A percentile compares a stretch with the other conserved stretches of the same genome.
Evolutionary conservation across 495 filamentous ascomycete species (phyloP).

Genomic region (Penicillium tannophilum): DNA sequence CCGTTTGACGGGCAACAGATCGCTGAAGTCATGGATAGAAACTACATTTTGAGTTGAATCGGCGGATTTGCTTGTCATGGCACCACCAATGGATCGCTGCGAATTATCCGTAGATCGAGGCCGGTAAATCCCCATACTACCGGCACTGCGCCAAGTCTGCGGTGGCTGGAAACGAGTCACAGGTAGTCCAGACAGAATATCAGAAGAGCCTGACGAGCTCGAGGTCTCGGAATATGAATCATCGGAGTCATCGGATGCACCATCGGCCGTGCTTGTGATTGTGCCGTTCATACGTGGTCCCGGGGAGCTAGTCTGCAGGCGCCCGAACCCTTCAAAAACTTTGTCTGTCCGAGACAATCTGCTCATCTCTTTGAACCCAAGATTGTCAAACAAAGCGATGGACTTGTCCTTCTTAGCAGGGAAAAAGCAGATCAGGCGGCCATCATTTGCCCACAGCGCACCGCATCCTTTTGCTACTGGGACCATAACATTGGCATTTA

Average conservation of each 20-base stretch:
- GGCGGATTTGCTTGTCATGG: slow-evolving; percentile 35
- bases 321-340: slow-evolving; percentile 88
- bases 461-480: slow-evolving; percentile 76
- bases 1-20: slow-evolving; percentile 73
- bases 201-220: slow-evolving; percentile 71
- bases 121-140: slow-evolving; percentile 47
- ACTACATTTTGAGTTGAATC: slow-evolving; percentile 57
- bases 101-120: slow-evolving; percentile 55
- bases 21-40: slow-evolving; percentile 68
- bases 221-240: slow-evolving; percentile 68
- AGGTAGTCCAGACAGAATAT: slow-evolving; percentile 49
- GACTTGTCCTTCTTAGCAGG: slow-evolving; percentile 77
- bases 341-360: slow-evolving; percentile 62
- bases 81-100: slow-evolving; percentile 55
- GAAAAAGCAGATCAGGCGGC: slow-evolving; percentile 84
- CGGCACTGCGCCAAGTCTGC: slow-evolving; percentile 55
- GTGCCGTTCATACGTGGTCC: slow-evolving; percentile 52
- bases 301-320: slow-evolving; percentile 62
- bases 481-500: slow-evolving; percentile 73
- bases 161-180: slow-evolving; percentile 50
- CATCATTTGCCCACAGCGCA: slow-evolving; percentile 74
- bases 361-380: slow-evolving; percentile 62
- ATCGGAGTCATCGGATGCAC: slow-evolving; percentile 60
- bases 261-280: slow-evolving; percentile 51
- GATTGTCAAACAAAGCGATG: slow-evolving; percentile 61